A percentile compares a stretch with the other conserved stretches of the same genome.
Conservation (phyloP, 495 filamentous ascomycete genomes). For the Hapsidospora chrysogenum region DNA sequence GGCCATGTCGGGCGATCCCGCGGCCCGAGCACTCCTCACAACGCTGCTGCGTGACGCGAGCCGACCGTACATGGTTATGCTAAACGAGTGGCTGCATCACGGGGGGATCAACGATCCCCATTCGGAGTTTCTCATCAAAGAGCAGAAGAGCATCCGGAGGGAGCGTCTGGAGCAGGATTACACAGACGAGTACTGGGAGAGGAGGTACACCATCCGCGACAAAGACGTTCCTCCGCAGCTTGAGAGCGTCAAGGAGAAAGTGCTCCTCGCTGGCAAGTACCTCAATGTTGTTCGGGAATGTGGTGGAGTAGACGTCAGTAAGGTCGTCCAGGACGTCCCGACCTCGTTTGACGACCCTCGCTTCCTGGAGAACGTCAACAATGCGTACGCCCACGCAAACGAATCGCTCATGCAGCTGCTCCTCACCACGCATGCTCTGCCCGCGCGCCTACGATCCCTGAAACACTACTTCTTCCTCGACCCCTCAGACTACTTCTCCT, state of each 20-base stretch:
- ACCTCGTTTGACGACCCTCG: conserved; percentile 77
- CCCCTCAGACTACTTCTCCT: conserved; percentile 91
- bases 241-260: conserved; percentile 81
- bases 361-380: conserved; percentile 90
- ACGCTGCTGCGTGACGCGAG: conserved; percentile 74
- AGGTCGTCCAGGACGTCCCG: conserved; percentile 75
- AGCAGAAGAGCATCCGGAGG: conserved; percentile 85
- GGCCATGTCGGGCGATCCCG: conserved; percentile 83
- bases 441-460: conserved; percentile 67
- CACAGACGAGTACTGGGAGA: conserved; percentile 98
- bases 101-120: conserved; percentile 91
- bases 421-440: conserved; percentile 80
- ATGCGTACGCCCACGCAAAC: conserved; percentile 89
- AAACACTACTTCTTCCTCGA: conserved; percentile 99
- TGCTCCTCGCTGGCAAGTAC: conserved; percentile 89
- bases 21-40: conserved; percentile 62
- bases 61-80: conserved; percentile 90
- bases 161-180: conserved; percentile 91
- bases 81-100: conserved; percentile 97
- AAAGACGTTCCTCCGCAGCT: conserved; percentile 85
- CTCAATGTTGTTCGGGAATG: conserved; percentile 95
- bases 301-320: conserved; percentile 86
- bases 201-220: conserved; percentile 85
- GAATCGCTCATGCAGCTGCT: conserved; percentile 82
- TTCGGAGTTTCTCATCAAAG: conserved; percentile 83